Percentiles rank a stretch among this genome's conserved stretches.
phyloP scores from a whole-genome alignment of 2,329 filamentous ascomycete genomes.

The Paramyrothecium sp. region DNA sequence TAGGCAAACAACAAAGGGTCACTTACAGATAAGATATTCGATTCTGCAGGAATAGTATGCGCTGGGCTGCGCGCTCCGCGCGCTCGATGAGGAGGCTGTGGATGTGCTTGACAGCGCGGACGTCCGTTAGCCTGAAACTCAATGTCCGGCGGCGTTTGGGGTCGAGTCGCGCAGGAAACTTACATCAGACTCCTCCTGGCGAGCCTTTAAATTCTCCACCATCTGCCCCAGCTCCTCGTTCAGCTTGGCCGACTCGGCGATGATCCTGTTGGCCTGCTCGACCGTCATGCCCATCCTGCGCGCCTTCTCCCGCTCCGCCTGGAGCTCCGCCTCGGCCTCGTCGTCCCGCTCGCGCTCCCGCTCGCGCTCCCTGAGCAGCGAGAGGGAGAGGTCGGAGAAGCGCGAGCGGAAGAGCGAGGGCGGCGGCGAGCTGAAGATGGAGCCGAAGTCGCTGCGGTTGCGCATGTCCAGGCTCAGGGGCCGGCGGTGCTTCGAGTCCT shows the following conservation, averaged over 20 bases:
- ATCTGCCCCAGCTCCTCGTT: constrained; percentile 49
- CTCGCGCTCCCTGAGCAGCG: constrained; percentile 25
- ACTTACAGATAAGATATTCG: constrained; percentile 55
- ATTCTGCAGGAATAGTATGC: constrained; percentile 59
- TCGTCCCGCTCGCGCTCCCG: constrained; percentile 21
- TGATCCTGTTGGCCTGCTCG: constrained; percentile 34
- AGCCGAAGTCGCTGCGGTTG: constrained; percentile 22
- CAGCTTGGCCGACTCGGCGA: constrained; percentile 37
- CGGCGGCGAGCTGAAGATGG: constrained; percentile 31
- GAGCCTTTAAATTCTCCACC: constrained; percentile 48
- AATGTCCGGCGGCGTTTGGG: not conserved
- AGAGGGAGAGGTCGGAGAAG: constrained; percentile 37
- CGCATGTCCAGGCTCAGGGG: constrained; percentile 22
- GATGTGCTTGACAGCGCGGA: constrained; percentile 47
- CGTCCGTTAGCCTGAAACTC: constrained; percentile 22
- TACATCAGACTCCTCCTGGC: constrained; percentile 61
- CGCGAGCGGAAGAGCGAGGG: constrained; percentile 35
- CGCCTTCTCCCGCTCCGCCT: constrained; percentile 22
- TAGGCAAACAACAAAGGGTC: too few species aligned
- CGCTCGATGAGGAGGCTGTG: constrained; percentile 58
- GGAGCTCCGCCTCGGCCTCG: constrained; percentile 19
- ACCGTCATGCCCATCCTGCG: constrained; percentile 28
- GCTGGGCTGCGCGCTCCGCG: constrained; percentile 55
- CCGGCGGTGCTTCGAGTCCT: constrained; percentile 2
- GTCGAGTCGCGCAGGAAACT: constrained; percentile 13